Conservation (phyloP, 345 rosid species). For the Camelina laxa region DNA sequence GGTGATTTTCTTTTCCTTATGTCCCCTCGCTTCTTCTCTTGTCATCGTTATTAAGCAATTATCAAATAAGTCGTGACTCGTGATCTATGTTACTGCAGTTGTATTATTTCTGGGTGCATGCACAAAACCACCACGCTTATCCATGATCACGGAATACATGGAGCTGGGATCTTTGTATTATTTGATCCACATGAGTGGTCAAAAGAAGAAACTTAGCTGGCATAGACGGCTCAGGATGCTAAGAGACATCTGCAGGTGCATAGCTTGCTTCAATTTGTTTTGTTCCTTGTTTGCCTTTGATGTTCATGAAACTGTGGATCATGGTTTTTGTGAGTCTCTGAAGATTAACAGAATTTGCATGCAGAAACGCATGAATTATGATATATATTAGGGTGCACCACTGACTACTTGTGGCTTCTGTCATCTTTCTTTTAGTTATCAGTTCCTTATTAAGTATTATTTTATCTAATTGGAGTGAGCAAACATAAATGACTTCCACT, state of each 20-base stretch:
- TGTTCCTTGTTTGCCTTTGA: constrained; percentile 7
- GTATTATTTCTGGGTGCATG: constrained; percentile 98
- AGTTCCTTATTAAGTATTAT: neutral
- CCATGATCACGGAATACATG: constrained; percentile 98
- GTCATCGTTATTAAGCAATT: constrained; percentile 15
- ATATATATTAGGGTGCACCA: constrained; percentile 4
- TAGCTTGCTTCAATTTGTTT: constrained; percentile 21
- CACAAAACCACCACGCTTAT: constrained; percentile 89
- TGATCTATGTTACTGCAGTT: constrained; percentile 59
- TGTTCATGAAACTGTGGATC: constrained; percentile 4
- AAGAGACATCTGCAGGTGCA: constrained; percentile 95
- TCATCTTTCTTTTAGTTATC: neutral
- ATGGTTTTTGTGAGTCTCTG: constrained; percentile 10
- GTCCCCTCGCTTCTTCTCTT: neutral
- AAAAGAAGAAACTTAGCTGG: constrained; percentile 93
- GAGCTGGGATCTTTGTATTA: constrained; percentile 91
- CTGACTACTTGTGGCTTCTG: constrained; percentile 4
- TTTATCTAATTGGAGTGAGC: constrained; percentile 18
- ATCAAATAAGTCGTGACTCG: neutral
- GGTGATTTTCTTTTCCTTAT: constrained; percentile 53
- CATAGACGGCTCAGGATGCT: constrained; percentile 85
- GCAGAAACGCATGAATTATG: constrained; percentile 6
- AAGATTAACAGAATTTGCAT: constrained; percentile 7
- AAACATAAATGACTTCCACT: constrained; percentile 6
- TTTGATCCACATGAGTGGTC: constrained; percentile 94